Evolutionary conservation across 495 filamentous ascomycete species (phyloP).

Genomic region (Schizothecium vesticola): DNA sequence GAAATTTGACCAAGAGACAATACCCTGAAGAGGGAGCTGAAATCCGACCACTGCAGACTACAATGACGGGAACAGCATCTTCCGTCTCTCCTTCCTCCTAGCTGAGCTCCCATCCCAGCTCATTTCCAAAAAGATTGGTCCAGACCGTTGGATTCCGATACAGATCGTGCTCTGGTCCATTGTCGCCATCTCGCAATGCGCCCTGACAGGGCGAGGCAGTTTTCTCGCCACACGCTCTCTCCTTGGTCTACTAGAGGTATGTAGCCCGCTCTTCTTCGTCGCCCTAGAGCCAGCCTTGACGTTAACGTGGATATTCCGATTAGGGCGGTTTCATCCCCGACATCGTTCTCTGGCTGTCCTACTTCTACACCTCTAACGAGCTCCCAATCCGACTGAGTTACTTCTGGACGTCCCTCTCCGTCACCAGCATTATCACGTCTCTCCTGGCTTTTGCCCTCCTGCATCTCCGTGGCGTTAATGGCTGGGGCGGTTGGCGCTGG

Average conservation of each 20-base stretch:
- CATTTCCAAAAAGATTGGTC: constrained; percentile 66
- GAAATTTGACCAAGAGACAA: not conserved
- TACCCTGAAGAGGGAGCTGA: constrained; percentile 15
- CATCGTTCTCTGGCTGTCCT: constrained; percentile 58
- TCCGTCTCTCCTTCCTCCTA: constrained; percentile 58
- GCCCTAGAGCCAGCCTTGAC: too few species aligned
- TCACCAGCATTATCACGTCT: constrained; percentile 47
- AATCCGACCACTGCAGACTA: constrained; percentile 44
- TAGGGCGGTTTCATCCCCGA: constrained; percentile 59
- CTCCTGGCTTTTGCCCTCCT: constrained; percentile 50
- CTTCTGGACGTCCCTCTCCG: constrained; percentile 52
- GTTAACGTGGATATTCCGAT: too few species aligned
- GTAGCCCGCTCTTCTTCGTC: too few species aligned
- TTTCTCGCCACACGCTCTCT: constrained; percentile 59
- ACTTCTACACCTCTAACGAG: constrained; percentile 65
- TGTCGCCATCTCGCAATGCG: constrained; percentile 62
- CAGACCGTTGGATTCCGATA: constrained; percentile 76
- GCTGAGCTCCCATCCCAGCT: constrained; percentile 74
- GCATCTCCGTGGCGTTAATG: constrained; percentile 45
- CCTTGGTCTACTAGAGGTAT: constrained; percentile 58
- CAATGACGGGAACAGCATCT: constrained; percentile 72
- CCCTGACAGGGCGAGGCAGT: constrained; percentile 47
- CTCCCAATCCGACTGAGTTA: constrained; percentile 57
- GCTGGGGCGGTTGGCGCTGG: constrained; percentile 58
- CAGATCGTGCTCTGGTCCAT: constrained; percentile 74